Base-by-base conservation (phyloP, 495 filamentous ascomycete species). In the Penicillium lagena region DNA sequence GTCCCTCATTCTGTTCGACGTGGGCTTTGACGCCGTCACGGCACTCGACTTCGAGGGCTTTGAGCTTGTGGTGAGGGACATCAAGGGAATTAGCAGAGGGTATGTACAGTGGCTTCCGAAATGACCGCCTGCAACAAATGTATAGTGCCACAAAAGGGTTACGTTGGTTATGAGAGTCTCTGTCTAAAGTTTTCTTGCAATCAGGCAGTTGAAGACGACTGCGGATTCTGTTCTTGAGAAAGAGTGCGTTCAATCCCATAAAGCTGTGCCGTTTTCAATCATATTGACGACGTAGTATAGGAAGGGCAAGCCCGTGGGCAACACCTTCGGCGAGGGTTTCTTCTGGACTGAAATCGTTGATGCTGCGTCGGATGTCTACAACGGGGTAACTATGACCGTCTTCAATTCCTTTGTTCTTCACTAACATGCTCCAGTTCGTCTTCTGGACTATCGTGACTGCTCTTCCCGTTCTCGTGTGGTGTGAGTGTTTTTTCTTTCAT, bases 81-180 rank as follows among this genome's bases (percentile, higher is more conserved):
- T 88, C 34, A 90, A 90, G 66, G 90, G 93, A 41, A 68, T 83
- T 57, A 90, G 86, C 71, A 93, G 91, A 90, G 94, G 93, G 94
- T 99, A 99, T 82, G 94, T 97, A 77, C 81, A 82, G 66, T 87
- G 88, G 89, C 89, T 97, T 78, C 94, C 94, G 52, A 86, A 83
- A 75, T 98, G 79, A 77, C 36, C 49, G 54, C 41, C 60, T 52
- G 40, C 64, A 75, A 58, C 53, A 65, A 71, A 75, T 72, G 73
- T 76, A 75, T 69, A 71, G 59, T 68, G 58, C 58, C 60, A 55
- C 53, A 50, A 37, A 37, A 49, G 51, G 64, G 59, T 55, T 52
- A 55, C 45, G 45, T 60, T 59, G 55, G 47, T 55, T 61, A 56
- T 59, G 39, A 51, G 62, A 63, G 34, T 53, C 59, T 67, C 66